Conservation (phyloP, 176 grass and related monocot species). For the Zoysia pacifica region DNA sequence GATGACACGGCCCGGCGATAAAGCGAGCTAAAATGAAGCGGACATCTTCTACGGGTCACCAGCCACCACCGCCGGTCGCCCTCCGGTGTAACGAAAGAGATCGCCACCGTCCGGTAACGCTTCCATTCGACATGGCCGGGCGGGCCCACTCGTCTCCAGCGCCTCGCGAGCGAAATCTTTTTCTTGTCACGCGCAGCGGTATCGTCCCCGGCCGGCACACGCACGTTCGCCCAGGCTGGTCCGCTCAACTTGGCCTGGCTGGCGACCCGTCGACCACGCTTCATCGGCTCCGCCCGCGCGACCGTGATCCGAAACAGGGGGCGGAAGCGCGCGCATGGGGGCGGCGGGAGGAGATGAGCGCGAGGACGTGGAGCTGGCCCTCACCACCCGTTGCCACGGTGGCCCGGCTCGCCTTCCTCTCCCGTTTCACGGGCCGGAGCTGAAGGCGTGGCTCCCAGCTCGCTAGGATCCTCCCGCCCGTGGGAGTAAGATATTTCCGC, state of each 20-base stretch:
- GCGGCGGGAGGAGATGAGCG: neutral
- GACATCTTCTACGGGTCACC: neutral
- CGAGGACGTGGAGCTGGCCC: conserved; percentile 1
- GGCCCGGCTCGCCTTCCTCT: neutral
- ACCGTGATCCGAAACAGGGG: conserved; percentile 20
- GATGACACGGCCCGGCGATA: neutral
- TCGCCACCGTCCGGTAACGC: neutral
- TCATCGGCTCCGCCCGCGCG: neutral
- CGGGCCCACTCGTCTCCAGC: neutral
- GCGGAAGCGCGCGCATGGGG: neutral
- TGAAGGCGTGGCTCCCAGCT: conserved; percentile 3
- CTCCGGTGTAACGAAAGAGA: neutral
- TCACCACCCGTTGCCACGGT: neutral
- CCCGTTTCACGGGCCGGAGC: neutral
- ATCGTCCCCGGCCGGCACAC: too few species aligned
- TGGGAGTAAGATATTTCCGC: conserved; percentile 36
- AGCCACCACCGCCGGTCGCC: neutral
- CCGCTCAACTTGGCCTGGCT: neutral
- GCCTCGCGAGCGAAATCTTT: conserved; percentile 1
- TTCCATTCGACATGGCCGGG: neutral
- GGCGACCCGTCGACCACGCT: neutral
- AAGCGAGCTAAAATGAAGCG: neutral
- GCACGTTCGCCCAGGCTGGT: neutral
- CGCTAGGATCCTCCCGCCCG: neutral
- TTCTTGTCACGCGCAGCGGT: neutral